Conservation (phyloP, 306 rosid species). For the Malus fusca region DNA sequence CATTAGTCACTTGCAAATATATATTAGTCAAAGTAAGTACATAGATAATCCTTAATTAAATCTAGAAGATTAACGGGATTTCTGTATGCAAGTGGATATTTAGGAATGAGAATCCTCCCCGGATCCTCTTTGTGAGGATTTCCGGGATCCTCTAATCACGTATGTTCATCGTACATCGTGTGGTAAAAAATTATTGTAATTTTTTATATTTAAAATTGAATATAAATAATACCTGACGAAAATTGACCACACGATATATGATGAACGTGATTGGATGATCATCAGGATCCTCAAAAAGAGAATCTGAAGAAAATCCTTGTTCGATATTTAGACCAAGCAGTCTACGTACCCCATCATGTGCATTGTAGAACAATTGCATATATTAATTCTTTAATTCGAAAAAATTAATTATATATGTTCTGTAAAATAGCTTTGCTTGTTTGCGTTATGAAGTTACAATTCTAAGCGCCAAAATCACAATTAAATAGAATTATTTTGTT, state of each 20-base stretch:
- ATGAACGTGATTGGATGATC: no score
- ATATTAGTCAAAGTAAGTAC: neutral
- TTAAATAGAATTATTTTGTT: neutral
- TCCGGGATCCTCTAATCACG: fast-evolving
- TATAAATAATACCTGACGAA: no score
- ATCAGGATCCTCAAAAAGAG: no score
- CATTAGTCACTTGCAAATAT: neutral
- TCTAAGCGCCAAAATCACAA: neutral
- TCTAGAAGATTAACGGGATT: neutral
- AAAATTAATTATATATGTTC: neutral
- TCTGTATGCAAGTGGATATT: neutral
- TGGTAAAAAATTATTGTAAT: no score
- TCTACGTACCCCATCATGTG: neutral
- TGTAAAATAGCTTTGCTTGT: neutral
- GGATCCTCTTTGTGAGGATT: no score
- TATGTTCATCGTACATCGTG: no score
- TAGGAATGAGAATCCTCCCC: neutral
- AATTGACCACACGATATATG: fast-evolving
- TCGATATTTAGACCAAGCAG: neutral
- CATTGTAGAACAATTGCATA: neutral
- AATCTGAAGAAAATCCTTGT: no score
- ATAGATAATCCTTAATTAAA: neutral
- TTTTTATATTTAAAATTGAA: no score
- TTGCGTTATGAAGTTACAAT: neutral
- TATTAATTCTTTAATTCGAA: neutral